phyloP scores from a whole-genome alignment of 192 early-diverging fungal genomes.

The Podochytrium sp. region DNA sequence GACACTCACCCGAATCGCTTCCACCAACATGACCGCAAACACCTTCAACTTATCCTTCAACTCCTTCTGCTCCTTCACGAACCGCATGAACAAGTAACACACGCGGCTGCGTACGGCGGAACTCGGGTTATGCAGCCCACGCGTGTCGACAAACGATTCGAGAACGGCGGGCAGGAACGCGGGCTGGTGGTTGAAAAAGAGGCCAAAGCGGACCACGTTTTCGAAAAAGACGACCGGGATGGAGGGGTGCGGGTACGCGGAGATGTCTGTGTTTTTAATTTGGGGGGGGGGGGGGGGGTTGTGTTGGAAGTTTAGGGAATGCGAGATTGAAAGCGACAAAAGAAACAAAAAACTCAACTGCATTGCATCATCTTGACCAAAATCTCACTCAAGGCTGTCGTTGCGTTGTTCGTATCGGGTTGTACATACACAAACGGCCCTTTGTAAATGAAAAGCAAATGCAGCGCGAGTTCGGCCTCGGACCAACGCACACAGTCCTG shows the following conservation, averaged over 20 bases:
- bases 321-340: slow-evolving; percentile 33
- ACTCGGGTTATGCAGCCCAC: slow-evolving; percentile 68
- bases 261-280: slow-evolving; percentile 70
- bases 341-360: slow-evolving; percentile 47
- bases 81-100: slow-evolving; percentile 88
- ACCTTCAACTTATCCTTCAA: slow-evolving; percentile 26
- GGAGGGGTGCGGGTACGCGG: slow-evolving; percentile 73
- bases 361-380: slow-evolving; percentile 65
- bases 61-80: slow-evolving; percentile 62
- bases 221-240: slow-evolving; percentile 78
- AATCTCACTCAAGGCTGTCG: slow-evolving; percentile 64
- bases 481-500: slow-evolving; percentile 58
- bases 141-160: slow-evolving; percentile 75
- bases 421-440: slow-evolving; percentile 68
- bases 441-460: slow-evolving; percentile 71
- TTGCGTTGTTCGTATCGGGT: slow-evolving; percentile 37
- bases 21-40: slow-evolving; percentile 10
- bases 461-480: slow-evolving; percentile 75
- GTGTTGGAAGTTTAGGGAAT: not conserved
- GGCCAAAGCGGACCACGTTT: slow-evolving; percentile 67
- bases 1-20: slow-evolving; percentile 47
- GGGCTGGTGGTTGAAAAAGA: slow-evolving; percentile 60
- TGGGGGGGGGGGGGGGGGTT: too few species aligned
- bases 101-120: slow-evolving; percentile 73
- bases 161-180: slow-evolving; percentile 65